phyloP scores from a whole-genome alignment of 352 stramenopile genomes.

The Phytophthora citricola region DNA sequence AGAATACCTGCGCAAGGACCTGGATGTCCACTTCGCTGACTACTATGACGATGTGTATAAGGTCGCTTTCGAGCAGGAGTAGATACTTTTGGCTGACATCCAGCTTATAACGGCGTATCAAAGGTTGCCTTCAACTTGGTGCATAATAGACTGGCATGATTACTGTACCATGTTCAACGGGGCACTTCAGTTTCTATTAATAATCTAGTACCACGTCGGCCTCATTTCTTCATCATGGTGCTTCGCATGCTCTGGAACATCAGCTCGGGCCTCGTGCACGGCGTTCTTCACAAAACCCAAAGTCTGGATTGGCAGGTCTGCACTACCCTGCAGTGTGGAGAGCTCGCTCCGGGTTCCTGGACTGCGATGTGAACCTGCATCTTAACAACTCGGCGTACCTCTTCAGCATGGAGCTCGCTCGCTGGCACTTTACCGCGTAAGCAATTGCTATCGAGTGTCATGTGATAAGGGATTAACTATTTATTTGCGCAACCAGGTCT shows the following conservation, averaged over 20 bases:
- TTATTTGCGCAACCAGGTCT: slow-evolving; percentile 11
- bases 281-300: slow-evolving; percentile 57
- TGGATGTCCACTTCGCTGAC: slow-evolving; percentile 97
- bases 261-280: slow-evolving; percentile 61
- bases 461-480: neutral
- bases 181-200: slow-evolving; percentile 20
- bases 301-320: slow-evolving; percentile 56
- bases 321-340: slow-evolving; percentile 80
- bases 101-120: slow-evolving; percentile 17
- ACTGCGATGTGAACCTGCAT: slow-evolving; percentile 88
- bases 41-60: slow-evolving; percentile 97
- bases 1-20: slow-evolving; percentile 96
- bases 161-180: neutral
- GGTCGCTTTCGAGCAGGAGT: slow-evolving; percentile 89
- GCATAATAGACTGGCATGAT: neutral
- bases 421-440: slow-evolving; percentile 86
- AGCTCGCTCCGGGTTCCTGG: slow-evolving; percentile 70
- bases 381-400: slow-evolving; percentile 89
- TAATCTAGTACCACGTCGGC: slow-evolving; percentile 9
- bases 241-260: slow-evolving; percentile 83
- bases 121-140: slow-evolving; percentile 10
- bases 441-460: neutral
- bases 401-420: slow-evolving; percentile 87
- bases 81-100: slow-evolving; percentile 8
- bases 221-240: slow-evolving; percentile 50